Percentiles rank a stretch among this genome's conserved stretches.
phyloP scores from a whole-genome alignment of 2,329 filamentous ascomycete species.

The Aotearoamyces nothofagi region DNA sequence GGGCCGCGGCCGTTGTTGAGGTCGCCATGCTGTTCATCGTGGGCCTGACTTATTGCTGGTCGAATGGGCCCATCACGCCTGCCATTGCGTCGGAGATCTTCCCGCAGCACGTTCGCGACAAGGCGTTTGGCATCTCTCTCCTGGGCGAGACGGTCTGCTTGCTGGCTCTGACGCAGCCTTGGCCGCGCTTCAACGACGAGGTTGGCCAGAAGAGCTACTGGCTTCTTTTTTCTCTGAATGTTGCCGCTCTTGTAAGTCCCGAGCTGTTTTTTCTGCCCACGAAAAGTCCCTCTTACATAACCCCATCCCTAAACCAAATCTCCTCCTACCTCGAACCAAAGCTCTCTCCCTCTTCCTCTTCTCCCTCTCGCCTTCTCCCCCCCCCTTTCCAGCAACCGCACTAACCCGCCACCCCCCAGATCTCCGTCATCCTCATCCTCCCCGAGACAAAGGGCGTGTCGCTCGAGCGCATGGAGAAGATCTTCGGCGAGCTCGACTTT shows the following conservation, averaged over 20 bases:
- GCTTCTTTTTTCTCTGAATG: conserved; percentile 24
- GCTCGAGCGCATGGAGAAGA: conserved; percentile 5
- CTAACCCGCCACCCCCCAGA: too few species aligned
- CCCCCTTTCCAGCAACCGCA: neutral
- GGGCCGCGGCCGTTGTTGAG: conserved; percentile 22
- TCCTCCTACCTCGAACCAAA: too few species aligned
- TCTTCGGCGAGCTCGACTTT: conserved; percentile 19
- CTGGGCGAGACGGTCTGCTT: conserved; percentile 24
- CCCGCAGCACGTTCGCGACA: conserved; percentile 25
- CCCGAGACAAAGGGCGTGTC: conserved; percentile 5
- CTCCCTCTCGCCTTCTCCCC: conserved; percentile 1
- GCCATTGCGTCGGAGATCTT: conserved; percentile 24
- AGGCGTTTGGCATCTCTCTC: conserved; percentile 21
- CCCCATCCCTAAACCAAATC: too few species aligned
- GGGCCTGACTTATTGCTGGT: conserved; percentile 25
- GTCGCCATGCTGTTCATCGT: conserved; percentile 27
- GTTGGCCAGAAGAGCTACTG: conserved; percentile 24
- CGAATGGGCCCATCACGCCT: conserved; percentile 23
- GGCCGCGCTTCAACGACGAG: conserved; percentile 23
- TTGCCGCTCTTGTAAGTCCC: conserved; percentile 17
- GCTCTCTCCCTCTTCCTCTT: too few species aligned
- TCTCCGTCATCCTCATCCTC: conserved; percentile 19
- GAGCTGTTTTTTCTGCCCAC: too few species aligned
- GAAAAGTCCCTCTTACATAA: too few species aligned
- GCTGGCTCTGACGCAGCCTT: conserved; percentile 24